Conservation (phyloP, 441 rosid genomes). For the Flueggea neowawraea region DNA sequence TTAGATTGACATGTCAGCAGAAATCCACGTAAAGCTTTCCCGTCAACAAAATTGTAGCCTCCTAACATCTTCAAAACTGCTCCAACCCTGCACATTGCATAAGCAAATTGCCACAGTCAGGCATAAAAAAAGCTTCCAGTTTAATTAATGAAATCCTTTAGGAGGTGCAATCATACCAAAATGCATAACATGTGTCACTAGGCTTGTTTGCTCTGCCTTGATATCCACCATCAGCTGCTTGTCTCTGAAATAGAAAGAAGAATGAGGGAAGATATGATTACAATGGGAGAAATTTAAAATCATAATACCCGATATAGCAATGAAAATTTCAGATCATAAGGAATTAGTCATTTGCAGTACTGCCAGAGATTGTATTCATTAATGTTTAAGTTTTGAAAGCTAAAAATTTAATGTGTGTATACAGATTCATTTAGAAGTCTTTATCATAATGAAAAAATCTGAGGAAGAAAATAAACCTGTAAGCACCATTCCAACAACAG, state of each 20-base stretch:
- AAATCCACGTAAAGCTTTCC: conserved; percentile 53
- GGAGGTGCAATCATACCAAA: conserved; percentile 54
- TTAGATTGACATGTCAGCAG: conserved; percentile 77
- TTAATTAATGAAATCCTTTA: conserved; percentile 4
- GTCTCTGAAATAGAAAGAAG: conserved; percentile 53
- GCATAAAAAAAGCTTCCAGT: not conserved
- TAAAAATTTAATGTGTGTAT: too few species aligned
- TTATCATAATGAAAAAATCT: conserved; percentile 6
- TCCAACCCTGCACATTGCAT: conserved; percentile 74
- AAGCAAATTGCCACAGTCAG: conserved; percentile 17
- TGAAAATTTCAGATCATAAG: not conserved
- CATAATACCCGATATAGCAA: not conserved
- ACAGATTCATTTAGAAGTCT: not conserved
- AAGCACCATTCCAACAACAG: conserved; percentile 73
- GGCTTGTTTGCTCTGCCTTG: conserved; percentile 87
- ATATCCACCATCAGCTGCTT: conserved; percentile 81
- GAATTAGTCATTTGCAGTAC: conserved; percentile 1
- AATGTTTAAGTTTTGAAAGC: not conserved
- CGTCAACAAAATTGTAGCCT: conserved; percentile 55
- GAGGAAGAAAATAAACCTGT: conserved; percentile 42
- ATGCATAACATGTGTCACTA: conserved; percentile 97
- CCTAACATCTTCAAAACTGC: conserved; percentile 71
- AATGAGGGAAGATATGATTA: conserved; percentile 2
- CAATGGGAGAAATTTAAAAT: conserved; percentile 3
- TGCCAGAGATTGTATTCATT: not conserved